Base-by-base conservation (phyloP, 352 stramenopile species). In the Phytophthora aleatoria region DNA sequence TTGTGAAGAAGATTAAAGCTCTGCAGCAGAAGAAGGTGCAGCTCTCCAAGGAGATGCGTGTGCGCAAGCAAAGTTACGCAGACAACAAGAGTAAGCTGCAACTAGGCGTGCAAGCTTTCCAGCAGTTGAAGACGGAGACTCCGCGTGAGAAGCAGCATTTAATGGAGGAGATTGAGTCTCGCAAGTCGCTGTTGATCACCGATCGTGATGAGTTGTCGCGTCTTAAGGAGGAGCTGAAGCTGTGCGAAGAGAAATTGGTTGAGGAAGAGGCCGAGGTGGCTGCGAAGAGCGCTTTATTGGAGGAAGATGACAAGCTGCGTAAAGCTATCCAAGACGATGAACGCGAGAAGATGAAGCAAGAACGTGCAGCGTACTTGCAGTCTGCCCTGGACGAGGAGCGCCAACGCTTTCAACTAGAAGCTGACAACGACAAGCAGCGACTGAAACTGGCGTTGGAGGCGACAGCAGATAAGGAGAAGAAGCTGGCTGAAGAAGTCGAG, bases 1-100 rank as follows among this genome's bases (percentile, higher is more conserved):
- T 94, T 38, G 85, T 98, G 71, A 96, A 95, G 73, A 87, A 81
- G 31, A 87, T 97, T 56, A 95, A 96, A 56, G 64, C 60, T 38
- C 71, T 97, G 15, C 88, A 97, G 49, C 79, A 90, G 57, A 75
- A 87, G 41, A 96, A 96, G 57, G 64, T 87, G n/a, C 59, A 77
- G 30, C 53, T 97, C 12, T 71, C 72, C 3, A 95, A 94, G 59
- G 74, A 88, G 30, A 74, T 97, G 53, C 84, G 88, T 5, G 59
- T 79, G 5, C 65, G 67, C 36, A 97, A 96, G 55, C 80, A 90
- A 27, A 84, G 84, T 47, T 96, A 95, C 53, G 72, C 68, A 3
- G 44, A 74, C 6, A 79, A 91, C 59, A 96, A 96, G 64, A 69
- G 44, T 44, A 79, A 83, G 53, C 67, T 97, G 1, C 85, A 95